phyloP scores from a whole-genome alignment of 257 asterid genomes.

The Solanum gandarillasii region DNA sequence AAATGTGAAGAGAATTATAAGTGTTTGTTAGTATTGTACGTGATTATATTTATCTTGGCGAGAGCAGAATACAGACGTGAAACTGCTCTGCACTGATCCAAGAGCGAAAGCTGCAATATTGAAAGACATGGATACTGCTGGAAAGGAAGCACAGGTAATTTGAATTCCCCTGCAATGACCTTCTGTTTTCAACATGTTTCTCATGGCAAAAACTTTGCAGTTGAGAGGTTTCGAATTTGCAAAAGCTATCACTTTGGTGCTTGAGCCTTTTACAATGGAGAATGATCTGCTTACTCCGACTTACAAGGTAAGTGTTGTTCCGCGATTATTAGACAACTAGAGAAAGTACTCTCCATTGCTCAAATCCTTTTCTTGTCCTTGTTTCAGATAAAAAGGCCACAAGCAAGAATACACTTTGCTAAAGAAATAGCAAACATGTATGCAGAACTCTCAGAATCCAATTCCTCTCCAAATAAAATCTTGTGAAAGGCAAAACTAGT shows the following conservation, averaged over 20 bases:
- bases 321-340: not conserved
- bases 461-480: conserved; percentile 25
- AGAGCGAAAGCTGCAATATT: conserved; percentile 46
- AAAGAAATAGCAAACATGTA: conserved; percentile 55
- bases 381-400: conserved; percentile 65
- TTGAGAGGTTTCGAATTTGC: conserved; percentile 70
- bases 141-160: conserved; percentile 59
- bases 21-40: not conserved
- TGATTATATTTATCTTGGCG: not conserved
- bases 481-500: not conserved
- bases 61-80: conserved; percentile 35
- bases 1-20: not conserved
- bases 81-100: conserved; percentile 36
- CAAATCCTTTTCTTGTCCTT: not conserved
- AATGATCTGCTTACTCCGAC: conserved; percentile 79
- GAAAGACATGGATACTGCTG: conserved; percentile 57
- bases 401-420: conserved; percentile 56
- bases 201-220: conserved; percentile 19
- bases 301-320: conserved; percentile 32
- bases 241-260: conserved; percentile 54
- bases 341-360: not conserved
- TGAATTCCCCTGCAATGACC: not conserved
- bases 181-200: not conserved
- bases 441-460: conserved; percentile 32
- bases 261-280: conserved; percentile 58